These are phyloP conservation scores for Exophiala viscosa DNA, from an alignment of 2,329 filamentous ascomycete species.

Conservation along the genomic window DNA sequence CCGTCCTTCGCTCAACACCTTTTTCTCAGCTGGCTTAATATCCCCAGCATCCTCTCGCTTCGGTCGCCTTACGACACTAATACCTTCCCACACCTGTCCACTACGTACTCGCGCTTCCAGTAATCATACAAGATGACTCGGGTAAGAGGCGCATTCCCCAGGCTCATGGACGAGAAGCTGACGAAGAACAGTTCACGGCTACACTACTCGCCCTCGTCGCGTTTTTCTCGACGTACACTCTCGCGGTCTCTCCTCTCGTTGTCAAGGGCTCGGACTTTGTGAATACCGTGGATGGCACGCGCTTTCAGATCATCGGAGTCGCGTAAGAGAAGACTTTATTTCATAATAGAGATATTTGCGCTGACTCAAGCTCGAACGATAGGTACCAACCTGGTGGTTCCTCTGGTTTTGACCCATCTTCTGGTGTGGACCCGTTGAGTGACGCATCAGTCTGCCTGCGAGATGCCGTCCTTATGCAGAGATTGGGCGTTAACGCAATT, in stretches of 20 bases:
- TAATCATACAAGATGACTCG: conserved; percentile 18
- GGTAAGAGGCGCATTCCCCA: conserved; percentile 8
- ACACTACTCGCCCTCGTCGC: conserved; percentile 34
- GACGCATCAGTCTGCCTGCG: conserved; percentile 57
- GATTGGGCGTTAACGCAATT: conserved; percentile 61
- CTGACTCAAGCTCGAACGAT: conserved; percentile 18
- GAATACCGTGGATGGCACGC: conserved; percentile 54
- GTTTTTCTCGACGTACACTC: conserved; percentile 43
- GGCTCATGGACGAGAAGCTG: conserved; percentile 1
- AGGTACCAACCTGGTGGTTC: conserved; percentile 62
- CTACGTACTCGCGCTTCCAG: background rate
- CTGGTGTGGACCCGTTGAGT: conserved; percentile 53
- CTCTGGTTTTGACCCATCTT: conserved; percentile 51
- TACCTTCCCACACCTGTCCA: conserved; percentile 10
- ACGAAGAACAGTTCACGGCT: conserved; percentile 21
- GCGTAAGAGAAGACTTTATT: conserved; percentile 43
- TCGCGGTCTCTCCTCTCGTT: conserved; percentile 55
- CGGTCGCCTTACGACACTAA: conserved; percentile 1
- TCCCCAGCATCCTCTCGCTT: conserved; percentile 14
- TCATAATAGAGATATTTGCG: conserved; percentile 1
- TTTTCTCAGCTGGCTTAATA: background rate
- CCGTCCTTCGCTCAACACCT: conserved; percentile 11
- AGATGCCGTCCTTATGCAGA: conserved; percentile 62
- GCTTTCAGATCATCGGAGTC: conserved; percentile 61
- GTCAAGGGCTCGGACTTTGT: conserved; percentile 61